Percentiles rank a stretch among this genome's conserved stretches.
Conservation (phyloP, 139 green algal genomes). For the Tetraselmis striata region DNA sequence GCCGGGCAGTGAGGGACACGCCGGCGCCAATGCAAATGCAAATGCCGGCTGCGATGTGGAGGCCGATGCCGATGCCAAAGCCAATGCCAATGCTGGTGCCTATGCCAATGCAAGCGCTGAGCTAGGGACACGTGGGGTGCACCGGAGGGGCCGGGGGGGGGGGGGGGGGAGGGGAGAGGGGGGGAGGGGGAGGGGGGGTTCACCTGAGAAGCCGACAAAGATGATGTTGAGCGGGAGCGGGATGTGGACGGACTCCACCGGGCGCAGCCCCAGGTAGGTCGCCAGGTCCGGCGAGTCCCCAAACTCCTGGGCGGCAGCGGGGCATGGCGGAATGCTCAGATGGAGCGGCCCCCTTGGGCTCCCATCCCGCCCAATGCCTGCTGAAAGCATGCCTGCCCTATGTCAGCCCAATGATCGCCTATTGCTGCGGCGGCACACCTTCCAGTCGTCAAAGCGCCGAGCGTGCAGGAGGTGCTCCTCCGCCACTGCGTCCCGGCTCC, state of each 20-base stretch:
- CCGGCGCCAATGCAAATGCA: too few species aligned
- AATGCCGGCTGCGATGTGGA: too few species aligned
- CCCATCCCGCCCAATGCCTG: too few species aligned
- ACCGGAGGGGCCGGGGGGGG: too few species aligned
- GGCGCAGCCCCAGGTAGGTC: conserved; percentile 40
- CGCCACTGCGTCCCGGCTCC: not conserved
- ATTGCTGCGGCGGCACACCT: conserved; percentile 1
- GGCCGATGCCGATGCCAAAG: too few species aligned
- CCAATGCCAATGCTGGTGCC: too few species aligned
- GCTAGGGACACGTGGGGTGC: not conserved
- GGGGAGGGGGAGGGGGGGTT: not conserved
- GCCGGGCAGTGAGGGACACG: too few species aligned
- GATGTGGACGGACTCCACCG: conserved; percentile 53
- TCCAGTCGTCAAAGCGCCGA: conserved; percentile 14
- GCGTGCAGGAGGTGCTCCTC: conserved; percentile 21
- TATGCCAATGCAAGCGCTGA: not conserved
- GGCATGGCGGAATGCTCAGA: not conserved
- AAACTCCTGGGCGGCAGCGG: conserved; percentile 25
- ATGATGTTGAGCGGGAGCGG: conserved; percentile 58
- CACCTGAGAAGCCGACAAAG: conserved; percentile 56
- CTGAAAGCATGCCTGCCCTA: too few species aligned
- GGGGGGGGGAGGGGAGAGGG: not conserved
- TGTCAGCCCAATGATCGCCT: not conserved
- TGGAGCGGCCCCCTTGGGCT: not conserved
- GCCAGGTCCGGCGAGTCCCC: conserved; percentile 28